These are phyloP conservation scores for Ampelocalamus luodianensis DNA, from an alignment of 176 grass and related monocot species.

Conservation along the genomic window DNA sequence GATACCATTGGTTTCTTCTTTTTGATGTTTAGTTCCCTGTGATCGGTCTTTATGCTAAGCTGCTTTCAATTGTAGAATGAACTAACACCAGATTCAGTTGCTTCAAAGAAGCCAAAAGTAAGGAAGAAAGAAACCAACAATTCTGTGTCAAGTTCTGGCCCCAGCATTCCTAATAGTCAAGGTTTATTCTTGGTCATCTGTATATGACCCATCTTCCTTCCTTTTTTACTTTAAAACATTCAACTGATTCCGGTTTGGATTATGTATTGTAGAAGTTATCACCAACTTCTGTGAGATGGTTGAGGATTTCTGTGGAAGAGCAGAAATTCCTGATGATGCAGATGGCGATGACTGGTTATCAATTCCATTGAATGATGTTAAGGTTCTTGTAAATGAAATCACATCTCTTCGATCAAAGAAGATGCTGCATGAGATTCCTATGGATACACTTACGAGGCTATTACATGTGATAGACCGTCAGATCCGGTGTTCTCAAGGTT, in stretches of 20 bases:
- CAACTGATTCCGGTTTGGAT: constrained; percentile 33
- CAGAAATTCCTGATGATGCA: constrained; percentile 72
- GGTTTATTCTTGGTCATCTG: constrained; percentile 52
- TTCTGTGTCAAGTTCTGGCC: constrained; percentile 62
- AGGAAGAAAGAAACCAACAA: constrained; percentile 70
- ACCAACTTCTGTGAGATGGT: constrained; percentile 77
- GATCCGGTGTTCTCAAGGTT: constrained; percentile 88
- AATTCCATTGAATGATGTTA: constrained; percentile 73
- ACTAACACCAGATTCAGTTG: constrained; percentile 51
- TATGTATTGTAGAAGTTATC: constrained; percentile 66
- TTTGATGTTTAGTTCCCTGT: constrained; percentile 30
- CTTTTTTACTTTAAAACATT: constrained; percentile 8
- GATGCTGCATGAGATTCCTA: constrained; percentile 73
- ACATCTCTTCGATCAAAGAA: constrained; percentile 75
- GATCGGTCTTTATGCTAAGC: constrained; percentile 40
- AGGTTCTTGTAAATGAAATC: constrained; percentile 85
- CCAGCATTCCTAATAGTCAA: constrained; percentile 64
- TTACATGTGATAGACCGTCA: constrained; percentile 86
- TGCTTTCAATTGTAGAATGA: constrained; percentile 61
- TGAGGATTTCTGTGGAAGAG: constrained; percentile 89
- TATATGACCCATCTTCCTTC: constrained; percentile 38
- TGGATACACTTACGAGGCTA: constrained; percentile 78
- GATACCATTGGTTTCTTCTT: constrained; percentile 44
- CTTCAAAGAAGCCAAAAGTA: constrained; percentile 90
- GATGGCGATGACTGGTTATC: constrained; percentile 79